These are phyloP conservation scores for Emydomyces testavorans DNA, from an alignment of 2,329 filamentous ascomycete genomes.

Conservation along the genomic window DNA sequence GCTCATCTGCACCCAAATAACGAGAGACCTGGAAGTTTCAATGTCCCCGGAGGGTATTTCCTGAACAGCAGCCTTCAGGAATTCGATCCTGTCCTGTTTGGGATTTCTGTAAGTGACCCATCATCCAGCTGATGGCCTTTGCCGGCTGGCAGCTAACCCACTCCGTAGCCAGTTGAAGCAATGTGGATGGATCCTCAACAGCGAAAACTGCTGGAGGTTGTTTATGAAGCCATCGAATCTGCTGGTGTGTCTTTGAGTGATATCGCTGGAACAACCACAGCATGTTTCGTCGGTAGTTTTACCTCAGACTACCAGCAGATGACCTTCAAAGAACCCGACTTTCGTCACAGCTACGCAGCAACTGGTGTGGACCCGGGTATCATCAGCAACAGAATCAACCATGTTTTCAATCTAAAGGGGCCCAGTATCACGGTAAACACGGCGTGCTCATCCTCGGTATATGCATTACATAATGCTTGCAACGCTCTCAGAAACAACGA, in stretches of 20 bases:
- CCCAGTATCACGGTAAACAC: conserved; percentile 17
- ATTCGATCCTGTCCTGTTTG: background rate
- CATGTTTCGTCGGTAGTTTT: conserved; percentile 26
- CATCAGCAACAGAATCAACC: conserved; percentile 12
- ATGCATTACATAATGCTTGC: conserved; percentile 15
- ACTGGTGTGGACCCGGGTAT: conserved; percentile 16
- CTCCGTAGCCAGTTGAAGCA: conserved; percentile 14
- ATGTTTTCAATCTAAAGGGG: conserved; percentile 15
- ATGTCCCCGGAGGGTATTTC: conserved; percentile 1
- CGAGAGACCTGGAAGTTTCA: conserved; percentile 16
- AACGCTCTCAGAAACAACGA: conserved; percentile 14
- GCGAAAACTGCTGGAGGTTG: conserved; percentile 22
- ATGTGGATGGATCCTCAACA: conserved; percentile 27
- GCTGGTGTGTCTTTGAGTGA: conserved; percentile 21
- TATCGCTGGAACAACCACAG: conserved; percentile 25
- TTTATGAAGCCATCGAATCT: conserved; percentile 23
- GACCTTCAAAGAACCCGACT: conserved; percentile 13
- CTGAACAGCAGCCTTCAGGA: background rate
- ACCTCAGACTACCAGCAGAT: conserved; percentile 24
- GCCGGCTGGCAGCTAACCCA: background rate
- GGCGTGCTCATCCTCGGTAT: conserved; percentile 15
- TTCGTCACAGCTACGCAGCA: conserved; percentile 10
- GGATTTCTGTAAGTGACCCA: background rate
- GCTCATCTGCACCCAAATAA: conserved; percentile 7
- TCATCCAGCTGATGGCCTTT: background rate